Conservation (phyloP, 1,284 basidiomycete genomes). For the Athelia sp. region DNA sequence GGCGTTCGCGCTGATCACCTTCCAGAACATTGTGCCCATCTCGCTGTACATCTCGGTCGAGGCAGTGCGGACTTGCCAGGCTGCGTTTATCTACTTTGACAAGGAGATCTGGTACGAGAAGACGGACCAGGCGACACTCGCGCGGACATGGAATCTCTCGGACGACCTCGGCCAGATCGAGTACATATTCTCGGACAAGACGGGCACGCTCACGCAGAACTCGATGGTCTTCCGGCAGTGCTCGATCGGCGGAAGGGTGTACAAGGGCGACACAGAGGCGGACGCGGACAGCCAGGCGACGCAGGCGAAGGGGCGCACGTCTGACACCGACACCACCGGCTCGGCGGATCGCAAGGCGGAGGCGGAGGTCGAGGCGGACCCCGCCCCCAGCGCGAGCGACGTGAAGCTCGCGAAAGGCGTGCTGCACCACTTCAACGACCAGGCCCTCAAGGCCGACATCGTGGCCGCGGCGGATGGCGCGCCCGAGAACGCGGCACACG, state of each 20-base stretch:
- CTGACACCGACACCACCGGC: background rate
- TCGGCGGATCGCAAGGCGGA: too few species aligned
- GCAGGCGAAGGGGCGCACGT: background rate
- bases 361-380: constrained; percentile 6
- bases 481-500: constrained; percentile 60
- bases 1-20: constrained; percentile 87
- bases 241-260: constrained; percentile 81
- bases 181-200: constrained; percentile 97
- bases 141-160: constrained; percentile 93
- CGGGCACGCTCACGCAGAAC: constrained; percentile 96
- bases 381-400: constrained; percentile 17
- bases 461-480: constrained; percentile 40
- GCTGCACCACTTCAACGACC: constrained; percentile 53
- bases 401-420: constrained; percentile 38
- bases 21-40: constrained; percentile 94
- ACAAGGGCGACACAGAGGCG: constrained; percentile 61
- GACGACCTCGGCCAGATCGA: constrained; percentile 96
- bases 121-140: constrained; percentile 72
- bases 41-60: constrained; percentile 98
- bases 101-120: constrained; percentile 83
- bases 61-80: constrained; percentile 82
- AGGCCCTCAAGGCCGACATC: constrained; percentile 45
- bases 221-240: constrained; percentile 96
- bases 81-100: constrained; percentile 92
- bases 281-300: constrained; percentile 14